Evolutionary conservation across 805 yeast genomes (phyloP).

Genomic region (Yamadazyma olivae): DNA sequence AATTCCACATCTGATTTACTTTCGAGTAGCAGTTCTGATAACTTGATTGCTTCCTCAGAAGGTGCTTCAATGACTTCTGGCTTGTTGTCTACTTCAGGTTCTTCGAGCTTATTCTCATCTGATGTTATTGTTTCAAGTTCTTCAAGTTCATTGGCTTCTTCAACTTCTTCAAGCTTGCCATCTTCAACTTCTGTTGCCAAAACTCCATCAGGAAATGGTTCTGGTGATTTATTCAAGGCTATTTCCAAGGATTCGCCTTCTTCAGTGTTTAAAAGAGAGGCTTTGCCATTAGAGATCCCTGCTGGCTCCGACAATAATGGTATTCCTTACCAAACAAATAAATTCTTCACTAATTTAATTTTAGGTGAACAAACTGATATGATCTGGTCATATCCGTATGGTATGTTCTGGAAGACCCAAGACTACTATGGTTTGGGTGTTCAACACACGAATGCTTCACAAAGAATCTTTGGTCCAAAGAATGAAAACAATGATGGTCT

Average conservation of each 20-base stretch:
- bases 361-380: conserved; percentile 52
- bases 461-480: conserved; percentile 45
- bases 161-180: conserved; percentile 2
- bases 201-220: conserved; percentile 12
- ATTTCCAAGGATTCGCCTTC: conserved; percentile 1
- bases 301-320: conserved; percentile 43
- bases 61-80: background rate
- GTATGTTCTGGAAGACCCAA: conserved; percentile 50
- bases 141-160: background rate
- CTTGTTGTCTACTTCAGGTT: background rate
- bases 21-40: background rate
- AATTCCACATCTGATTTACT: conserved; percentile 1
- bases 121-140: background rate
- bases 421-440: conserved; percentile 58
- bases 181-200: conserved; percentile 9
- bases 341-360: conserved; percentile 67
- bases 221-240: conserved; percentile 32
- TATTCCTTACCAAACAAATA: conserved; percentile 62
- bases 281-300: conserved; percentile 45
- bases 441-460: conserved; percentile 48
- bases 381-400: conserved; percentile 66
- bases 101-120: background rate
- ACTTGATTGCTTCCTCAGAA: background rate
- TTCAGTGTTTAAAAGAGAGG: conserved; percentile 49
- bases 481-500: conserved; percentile 45